These are phyloP conservation scores for Leccinum fuscescens DNA, from an alignment of 1,284 basidiomycete species.

Conservation along the genomic window DNA sequence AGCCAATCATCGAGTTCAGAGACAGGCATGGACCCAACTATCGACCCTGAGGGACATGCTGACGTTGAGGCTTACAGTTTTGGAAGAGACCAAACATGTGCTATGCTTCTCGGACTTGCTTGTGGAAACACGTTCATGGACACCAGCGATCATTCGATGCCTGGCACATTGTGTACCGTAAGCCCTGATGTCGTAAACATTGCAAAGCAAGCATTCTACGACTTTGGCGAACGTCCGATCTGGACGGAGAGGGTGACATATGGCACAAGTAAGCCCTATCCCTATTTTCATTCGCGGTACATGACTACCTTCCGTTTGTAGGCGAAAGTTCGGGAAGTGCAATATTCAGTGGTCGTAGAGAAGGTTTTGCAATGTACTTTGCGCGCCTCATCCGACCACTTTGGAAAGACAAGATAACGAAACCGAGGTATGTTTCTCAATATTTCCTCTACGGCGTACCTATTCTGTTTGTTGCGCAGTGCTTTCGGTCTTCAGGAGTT, in stretches of 20 bases:
- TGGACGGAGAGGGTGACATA: conserved; percentile 75
- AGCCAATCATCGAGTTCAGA: conserved; percentile 70
- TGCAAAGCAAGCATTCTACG: conserved; percentile 81
- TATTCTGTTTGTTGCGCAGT: conserved; percentile 28
- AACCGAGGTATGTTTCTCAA: conserved; percentile 46
- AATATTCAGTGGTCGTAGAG: conserved; percentile 83
- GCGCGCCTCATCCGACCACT: conserved; percentile 82
- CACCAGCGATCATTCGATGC: conserved; percentile 44
- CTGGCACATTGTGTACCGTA: conserved; percentile 50
- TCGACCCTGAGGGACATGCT: conserved; percentile 8
- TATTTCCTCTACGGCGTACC: background rate
- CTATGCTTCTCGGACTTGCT: conserved; percentile 84
- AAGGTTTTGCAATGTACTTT: conserved; percentile 88
- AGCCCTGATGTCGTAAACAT: conserved; percentile 61
- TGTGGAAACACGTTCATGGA: conserved; percentile 76
- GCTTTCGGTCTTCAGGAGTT: conserved; percentile 49
- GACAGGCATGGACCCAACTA: conserved; percentile 50
- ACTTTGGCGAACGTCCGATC: conserved; percentile 78
- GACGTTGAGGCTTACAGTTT: conserved; percentile 49
- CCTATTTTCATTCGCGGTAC: conserved; percentile 13
- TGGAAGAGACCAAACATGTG: conserved; percentile 86
- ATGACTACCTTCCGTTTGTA: conserved; percentile 23
- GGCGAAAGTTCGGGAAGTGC: conserved; percentile 72
- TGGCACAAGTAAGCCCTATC: conserved; percentile 51
- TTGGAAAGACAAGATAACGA: conserved; percentile 81